Evolutionary conservation across 306 rosid species (phyloP), one percentile per base, ranked within the genome.

Genomic region (Corylus avellana): DNA sequence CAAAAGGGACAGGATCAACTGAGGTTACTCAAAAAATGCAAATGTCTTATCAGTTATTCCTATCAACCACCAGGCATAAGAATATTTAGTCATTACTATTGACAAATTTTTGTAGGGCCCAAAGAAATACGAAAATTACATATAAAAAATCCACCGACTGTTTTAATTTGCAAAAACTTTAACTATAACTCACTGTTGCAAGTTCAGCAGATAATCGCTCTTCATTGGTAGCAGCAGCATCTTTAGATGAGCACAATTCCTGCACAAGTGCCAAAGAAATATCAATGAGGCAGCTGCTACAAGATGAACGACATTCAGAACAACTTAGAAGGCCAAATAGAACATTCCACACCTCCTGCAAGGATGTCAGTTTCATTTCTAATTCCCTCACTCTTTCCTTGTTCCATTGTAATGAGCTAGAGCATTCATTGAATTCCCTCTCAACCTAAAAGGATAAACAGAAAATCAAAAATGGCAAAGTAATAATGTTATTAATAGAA

Each of bases 311-410:
- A 58, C 58, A 62, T 18, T 9, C 22, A 68, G 42, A 57, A 81
- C 27, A 80, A 54, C 46, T 73, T 56, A 77, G 53, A 75, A 50
- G 54, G 39, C 57, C 44, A 50, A 78, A 44, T 50, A 56, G 68
- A 80, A 70, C 17, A 46, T 76, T 70, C 67, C 77, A 72, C 80
- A 95, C 99, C 99, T 95, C 96, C 42, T 91, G 97, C 54, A 82
- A 75, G 44, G 96, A 86, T 18, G 85, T 78, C 78, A 90, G 83
- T 86, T 91, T 88, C 79, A 73, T 78, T 71, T 91, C 97, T 71
- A 92, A 78, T 79, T 93, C 98, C 76, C 83, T 83, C 73, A 88
- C 91, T 82, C 89, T 87, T 71, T 93, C 97, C 96, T 93, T 95
- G 88, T 91, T 90, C 97, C 96, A 88, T 57, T 86, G 88, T 68